phyloP scores from a whole-genome alignment of 176 grass and related monocot species.

The Echinochloa phyllopogon region DNA sequence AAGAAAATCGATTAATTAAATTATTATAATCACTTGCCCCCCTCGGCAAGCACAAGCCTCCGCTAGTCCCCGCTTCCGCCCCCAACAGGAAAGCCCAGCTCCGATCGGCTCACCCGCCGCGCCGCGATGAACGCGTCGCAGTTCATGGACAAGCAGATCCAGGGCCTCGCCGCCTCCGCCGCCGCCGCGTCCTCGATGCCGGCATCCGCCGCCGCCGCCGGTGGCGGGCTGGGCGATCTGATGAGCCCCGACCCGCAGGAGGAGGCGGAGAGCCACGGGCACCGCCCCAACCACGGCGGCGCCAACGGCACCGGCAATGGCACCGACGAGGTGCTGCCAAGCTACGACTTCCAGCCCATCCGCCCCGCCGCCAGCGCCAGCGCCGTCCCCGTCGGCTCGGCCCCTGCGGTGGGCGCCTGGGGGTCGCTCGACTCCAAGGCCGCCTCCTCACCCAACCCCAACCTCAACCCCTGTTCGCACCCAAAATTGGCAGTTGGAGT shows the following conservation, averaged over 20 bases:
- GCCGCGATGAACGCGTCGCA: slow-evolving; percentile 69
- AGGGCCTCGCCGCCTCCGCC: slow-evolving; percentile 52
- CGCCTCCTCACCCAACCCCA: slow-evolving; percentile 39
- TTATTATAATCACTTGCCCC: background rate
- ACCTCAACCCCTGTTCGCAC: too few relatives aligned
- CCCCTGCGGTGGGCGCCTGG: slow-evolving; percentile 26
- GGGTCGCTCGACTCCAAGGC: slow-evolving; percentile 58
- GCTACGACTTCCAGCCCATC: slow-evolving; percentile 80
- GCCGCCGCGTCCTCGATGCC: slow-evolving; percentile 33
- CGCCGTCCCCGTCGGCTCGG: background rate
- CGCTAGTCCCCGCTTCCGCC: background rate
- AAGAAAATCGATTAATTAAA: background rate
- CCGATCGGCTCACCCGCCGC: background rate
- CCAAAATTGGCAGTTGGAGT: too few relatives aligned
- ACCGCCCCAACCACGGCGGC: background rate
- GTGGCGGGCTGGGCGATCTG: slow-evolving; percentile 58
- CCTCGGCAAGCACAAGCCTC: slow-evolving; percentile 26
- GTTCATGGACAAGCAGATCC: slow-evolving; percentile 95
- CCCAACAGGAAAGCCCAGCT: background rate
- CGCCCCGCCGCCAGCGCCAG: slow-evolving; percentile 28
- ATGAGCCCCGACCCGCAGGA: slow-evolving; percentile 60
- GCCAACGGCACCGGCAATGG: slow-evolving; percentile 1
- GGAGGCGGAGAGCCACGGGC: slow-evolving; percentile 37
- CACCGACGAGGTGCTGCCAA: slow-evolving; percentile 59
- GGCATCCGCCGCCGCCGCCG: background rate